Base-by-base conservation (phyloP, 345 rosid genomes). In the Linum usitatissimum region DNA sequence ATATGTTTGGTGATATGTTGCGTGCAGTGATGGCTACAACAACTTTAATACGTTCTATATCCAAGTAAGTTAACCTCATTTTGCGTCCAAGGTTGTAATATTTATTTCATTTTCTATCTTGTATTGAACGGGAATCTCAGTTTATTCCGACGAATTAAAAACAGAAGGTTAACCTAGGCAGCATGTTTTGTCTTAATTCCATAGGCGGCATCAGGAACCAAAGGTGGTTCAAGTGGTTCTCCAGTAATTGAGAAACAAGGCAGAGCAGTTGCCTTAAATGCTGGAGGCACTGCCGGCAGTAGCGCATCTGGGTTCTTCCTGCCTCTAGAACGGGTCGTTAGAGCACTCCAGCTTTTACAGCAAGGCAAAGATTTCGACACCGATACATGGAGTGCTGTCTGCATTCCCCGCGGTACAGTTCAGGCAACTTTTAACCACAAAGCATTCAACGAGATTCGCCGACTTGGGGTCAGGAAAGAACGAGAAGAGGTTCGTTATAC, bases 181-280 rank as follows among this genome's bases (percentile, higher is more conserved):
- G 28, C 28, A 23, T 23, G 28, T 23, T 23, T 23, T 23, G 28
- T n/a, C 28, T 23, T n/a, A n/a, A n/a, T 23, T 23, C 28, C 28
- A 23, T 23, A 89, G 98, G 98, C 98, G 62, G 98, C 96, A 61
- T 89, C 94, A 7, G 98, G 98, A 65, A 89, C 97, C 17, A 89
- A 85, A 75, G 91, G 94, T 71, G 98, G 98, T 57, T 92, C 98
- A 68, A 92, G 98, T 78, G 98, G 98, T 70, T 92, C 98, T 68
- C 97, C 97, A 2, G 94, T 89, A 71, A 85, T 92, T 75, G 91
- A 92, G 76, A 79, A 89, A 79, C 89, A 84, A 81, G 98, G 97
- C 58, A 83, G 86, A 76, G 95, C 91, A 15, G 96, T 92, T 70
- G 98, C 96, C 53, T 77, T 92, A 77, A 92, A 89, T 85, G 98